These are phyloP conservation scores for Metarhizium album DNA, from an alignment of 2,329 filamentous ascomycete genomes.

Conservation along the genomic window DNA sequence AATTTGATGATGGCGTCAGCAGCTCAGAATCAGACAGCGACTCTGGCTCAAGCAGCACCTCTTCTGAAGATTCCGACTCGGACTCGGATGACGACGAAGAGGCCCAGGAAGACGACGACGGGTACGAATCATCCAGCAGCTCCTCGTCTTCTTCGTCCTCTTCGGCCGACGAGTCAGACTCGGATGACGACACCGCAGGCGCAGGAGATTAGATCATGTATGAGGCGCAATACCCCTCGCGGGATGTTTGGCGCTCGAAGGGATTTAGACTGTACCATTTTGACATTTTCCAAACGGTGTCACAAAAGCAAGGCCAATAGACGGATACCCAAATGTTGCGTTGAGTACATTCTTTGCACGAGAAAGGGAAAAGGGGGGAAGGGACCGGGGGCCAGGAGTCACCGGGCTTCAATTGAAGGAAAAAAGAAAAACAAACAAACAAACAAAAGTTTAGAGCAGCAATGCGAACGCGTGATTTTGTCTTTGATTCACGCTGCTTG, in stretches of 20 bases:
- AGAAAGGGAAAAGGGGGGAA: too few relatives aligned
- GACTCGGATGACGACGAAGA: constrained; percentile 17
- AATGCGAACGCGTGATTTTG: background rate
- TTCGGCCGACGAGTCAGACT: constrained; percentile 23
- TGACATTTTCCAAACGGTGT: constrained; percentile 2
- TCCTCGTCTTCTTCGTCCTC: constrained; percentile 31
- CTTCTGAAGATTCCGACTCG: constrained; percentile 25
- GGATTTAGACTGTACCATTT: constrained; percentile 9
- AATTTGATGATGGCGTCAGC: constrained; percentile 32
- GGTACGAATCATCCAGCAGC: constrained; percentile 28
- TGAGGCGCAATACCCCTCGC: background rate
- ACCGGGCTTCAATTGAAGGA: background rate
- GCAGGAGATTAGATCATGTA: constrained; percentile 3
- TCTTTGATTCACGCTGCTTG: background rate
- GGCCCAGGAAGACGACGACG: constrained; percentile 8
- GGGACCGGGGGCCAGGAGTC: too few relatives aligned
- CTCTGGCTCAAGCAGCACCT: constrained; percentile 24
- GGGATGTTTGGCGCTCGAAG: background rate
- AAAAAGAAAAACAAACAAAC: background rate
- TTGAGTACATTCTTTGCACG: background rate
- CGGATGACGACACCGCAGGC: constrained; percentile 16
- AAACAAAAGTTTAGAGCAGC: constrained; percentile 1
- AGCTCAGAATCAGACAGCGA: constrained; percentile 23
- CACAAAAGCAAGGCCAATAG: constrained; percentile 4
- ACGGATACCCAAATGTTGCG: constrained; percentile 7